Conservation (phyloP, 257 asterid genomes). For the Asclepias syriaca region DNA sequence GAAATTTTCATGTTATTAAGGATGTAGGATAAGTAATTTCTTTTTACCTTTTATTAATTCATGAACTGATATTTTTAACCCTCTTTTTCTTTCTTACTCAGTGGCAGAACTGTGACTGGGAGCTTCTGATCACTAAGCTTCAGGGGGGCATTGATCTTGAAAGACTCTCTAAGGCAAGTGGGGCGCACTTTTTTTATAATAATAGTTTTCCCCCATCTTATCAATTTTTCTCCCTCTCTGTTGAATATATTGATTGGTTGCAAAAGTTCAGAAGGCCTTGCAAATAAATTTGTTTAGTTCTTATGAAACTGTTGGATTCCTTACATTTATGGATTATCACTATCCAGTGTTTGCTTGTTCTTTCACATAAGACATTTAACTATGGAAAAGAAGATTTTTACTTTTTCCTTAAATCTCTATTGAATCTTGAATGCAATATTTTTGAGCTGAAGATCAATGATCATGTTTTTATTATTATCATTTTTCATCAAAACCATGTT, state of each 20-base stretch:
- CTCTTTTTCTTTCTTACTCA: background rate
- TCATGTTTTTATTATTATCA: background rate
- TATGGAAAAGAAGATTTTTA: no score
- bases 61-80: background rate
- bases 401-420: background rate
- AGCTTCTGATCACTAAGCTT: background rate
- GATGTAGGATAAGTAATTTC: background rate
- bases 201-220: no score
- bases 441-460: background rate
- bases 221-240: background rate
- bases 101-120: background rate
- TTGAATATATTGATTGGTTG: background rate
- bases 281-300: background rate
- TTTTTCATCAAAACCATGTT: background rate
- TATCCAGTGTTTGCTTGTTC: background rate
- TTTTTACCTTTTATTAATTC: background rate
- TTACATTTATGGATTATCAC: background rate
- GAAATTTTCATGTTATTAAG: background rate
- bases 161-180: background rate
- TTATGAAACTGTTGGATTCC: background rate
- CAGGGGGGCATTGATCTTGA: background rate
- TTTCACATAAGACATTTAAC: no score
- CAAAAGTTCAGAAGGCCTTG: background rate
- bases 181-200: background rate
- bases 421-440: background rate